Evolutionary conservation across 345 rosid genomes (phyloP).

Genomic region (Gossypium rotundifolium): DNA sequence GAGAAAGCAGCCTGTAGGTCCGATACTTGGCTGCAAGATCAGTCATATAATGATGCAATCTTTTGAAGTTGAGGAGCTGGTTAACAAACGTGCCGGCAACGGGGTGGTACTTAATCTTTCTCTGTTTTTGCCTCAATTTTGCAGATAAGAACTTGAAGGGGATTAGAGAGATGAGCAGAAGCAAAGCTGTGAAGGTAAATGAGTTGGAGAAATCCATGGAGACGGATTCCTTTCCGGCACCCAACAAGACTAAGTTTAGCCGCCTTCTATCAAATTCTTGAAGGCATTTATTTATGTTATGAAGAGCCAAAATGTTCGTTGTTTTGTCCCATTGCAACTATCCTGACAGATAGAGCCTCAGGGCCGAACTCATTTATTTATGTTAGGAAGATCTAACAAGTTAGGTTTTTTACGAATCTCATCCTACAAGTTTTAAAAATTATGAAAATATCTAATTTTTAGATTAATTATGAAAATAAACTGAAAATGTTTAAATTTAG

Average conservation of each 20-base stretch:
- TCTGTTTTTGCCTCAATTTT: neutral
- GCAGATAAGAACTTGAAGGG: constrained; percentile 2
- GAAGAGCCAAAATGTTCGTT: too few species aligned
- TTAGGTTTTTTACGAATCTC: too few species aligned
- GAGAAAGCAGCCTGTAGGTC: constrained; percentile 45
- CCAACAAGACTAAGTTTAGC: neutral
- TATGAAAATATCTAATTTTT: too few species aligned
- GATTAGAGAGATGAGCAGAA: constrained; percentile 14
- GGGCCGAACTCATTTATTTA: too few species aligned
- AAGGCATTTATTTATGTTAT: too few species aligned
- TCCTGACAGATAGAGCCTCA: too few species aligned
- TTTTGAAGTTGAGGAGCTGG: constrained; percentile 50
- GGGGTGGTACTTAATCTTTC: constrained; percentile 35
- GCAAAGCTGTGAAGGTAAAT: constrained; percentile 12
- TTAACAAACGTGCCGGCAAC: constrained; percentile 45
- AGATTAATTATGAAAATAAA: too few species aligned
- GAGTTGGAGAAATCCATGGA: constrained; percentile 16
- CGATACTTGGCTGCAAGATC: constrained; percentile 33
- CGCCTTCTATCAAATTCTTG: too few species aligned
- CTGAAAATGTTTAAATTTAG: too few species aligned
- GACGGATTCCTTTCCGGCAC: neutral
- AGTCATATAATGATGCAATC: constrained; percentile 49
- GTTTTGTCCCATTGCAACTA: too few species aligned
- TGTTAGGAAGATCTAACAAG: too few species aligned
- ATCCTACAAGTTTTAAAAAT: too few species aligned